Percentiles rank a stretch among this genome's conserved stretches.
Conservation (phyloP, 306 rosid genomes). For the Benincasa hispida region DNA sequence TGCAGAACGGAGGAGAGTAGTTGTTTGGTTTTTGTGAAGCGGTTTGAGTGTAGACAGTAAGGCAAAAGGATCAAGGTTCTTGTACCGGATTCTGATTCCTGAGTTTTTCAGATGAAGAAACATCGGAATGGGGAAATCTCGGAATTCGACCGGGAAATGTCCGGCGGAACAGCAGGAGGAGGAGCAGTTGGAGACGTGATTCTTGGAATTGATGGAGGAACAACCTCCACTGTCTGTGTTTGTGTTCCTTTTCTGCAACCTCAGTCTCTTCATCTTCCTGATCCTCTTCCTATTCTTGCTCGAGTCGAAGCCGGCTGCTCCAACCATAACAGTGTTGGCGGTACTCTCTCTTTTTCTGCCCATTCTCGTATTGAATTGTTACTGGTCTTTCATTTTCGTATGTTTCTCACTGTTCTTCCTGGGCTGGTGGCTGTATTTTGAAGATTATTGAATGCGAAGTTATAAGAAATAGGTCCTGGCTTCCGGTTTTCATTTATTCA, state of each 20-base stretch:
- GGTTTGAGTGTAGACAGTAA: background rate
- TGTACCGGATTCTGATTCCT: background rate
- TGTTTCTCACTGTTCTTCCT: background rate
- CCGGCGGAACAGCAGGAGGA: constrained; percentile 3
- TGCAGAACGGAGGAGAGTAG: background rate
- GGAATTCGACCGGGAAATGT: constrained; percentile 54
- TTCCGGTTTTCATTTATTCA: background rate
- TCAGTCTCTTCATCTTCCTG: constrained; percentile 14
- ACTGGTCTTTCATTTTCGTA: background rate
- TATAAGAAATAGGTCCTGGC: background rate
- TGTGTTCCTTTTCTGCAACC: constrained; percentile 51
- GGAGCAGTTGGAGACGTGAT: constrained; percentile 22
- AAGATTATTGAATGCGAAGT: background rate
- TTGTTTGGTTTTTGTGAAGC: background rate
- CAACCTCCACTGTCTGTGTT: constrained; percentile 80
- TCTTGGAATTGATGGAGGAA: constrained; percentile 79
- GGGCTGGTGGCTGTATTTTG: background rate
- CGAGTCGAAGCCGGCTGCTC: constrained; percentile 88
- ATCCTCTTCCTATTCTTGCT: constrained; percentile 54
- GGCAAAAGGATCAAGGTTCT: background rate
- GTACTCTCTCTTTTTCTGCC: constrained; percentile 14
- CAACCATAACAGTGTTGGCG: constrained; percentile 92
- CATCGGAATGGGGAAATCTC: constrained; percentile 60
- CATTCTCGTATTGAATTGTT: background rate
- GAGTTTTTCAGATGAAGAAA: constrained; percentile 21